phyloP scores from a whole-genome alignment of 345 rosid genomes.

The Bruguiera parviflora region DNA sequence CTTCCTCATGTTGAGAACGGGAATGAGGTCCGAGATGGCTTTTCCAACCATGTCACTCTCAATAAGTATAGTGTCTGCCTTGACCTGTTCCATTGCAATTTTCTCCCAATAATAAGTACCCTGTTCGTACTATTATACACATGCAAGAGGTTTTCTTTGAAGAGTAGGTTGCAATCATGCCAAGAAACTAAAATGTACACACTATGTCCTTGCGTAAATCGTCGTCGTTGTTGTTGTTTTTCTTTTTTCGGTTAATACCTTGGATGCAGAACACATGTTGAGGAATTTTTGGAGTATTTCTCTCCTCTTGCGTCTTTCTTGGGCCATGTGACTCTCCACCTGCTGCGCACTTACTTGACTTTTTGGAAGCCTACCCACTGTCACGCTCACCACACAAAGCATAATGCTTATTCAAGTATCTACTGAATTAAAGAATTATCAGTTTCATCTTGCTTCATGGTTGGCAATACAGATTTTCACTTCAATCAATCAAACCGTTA shows the following conservation, averaged over 20 bases:
- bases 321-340: conserved; percentile 52
- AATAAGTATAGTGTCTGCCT: conserved; percentile 65
- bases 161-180: not conserved
- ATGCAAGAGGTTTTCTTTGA: not conserved
- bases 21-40: conserved; percentile 63
- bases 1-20: conserved; percentile 66
- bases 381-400: conserved; percentile 4
- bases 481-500: too few relatives aligned
- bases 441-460: too few relatives aligned
- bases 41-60: conserved; percentile 73
- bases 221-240: not conserved
- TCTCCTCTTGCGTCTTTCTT: conserved; percentile 60
- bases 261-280: conserved; percentile 43
- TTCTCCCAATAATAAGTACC: not conserved
- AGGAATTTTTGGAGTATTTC: conserved; percentile 49
- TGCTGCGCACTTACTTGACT: conserved; percentile 56
- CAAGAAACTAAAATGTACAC: not conserved
- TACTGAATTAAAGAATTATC: not conserved
- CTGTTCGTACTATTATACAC: not conserved
- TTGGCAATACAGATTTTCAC: too few relatives aligned
- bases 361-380: conserved; percentile 69
- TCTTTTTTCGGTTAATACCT: conserved; percentile 32
- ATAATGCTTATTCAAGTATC: not conserved
- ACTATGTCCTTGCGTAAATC: not conserved
- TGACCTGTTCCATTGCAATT: conserved; percentile 37